Conservation (phyloP, 2,329 filamentous ascomycete genomes). For the Phaeosphaeriaceae sp. region DNA sequence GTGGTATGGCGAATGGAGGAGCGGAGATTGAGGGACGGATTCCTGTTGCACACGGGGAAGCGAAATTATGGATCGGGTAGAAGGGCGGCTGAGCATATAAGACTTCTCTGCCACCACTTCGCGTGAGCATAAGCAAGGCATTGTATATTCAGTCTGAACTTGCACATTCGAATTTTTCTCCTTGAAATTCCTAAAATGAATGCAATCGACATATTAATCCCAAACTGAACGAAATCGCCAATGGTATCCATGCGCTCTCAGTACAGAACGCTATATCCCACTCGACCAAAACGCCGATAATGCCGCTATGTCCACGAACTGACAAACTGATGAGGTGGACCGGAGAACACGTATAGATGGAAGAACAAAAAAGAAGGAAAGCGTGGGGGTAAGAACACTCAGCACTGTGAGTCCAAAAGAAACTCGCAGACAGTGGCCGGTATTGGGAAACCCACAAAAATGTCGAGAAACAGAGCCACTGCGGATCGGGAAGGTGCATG, state of each 20-base stretch:
- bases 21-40: neutral
- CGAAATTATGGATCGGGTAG: neutral
- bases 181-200: no score
- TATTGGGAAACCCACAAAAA: neutral
- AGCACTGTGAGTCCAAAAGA: neutral
- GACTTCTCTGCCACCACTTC: neutral
- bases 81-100: neutral
- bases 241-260: neutral
- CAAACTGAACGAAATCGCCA: neutral
- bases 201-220: neutral
- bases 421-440: neutral
- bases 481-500: neutral
- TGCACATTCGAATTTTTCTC: no score
- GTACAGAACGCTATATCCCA: neutral
- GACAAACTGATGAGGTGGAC: neutral
- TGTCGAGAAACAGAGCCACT: neutral
- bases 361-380: neutral
- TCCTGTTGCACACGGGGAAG: neutral
- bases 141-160: no score
- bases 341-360: neutral
- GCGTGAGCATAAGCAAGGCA: no score
- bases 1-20: neutral
- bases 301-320: constrained; percentile 1
- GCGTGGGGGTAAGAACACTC: neutral
- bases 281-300: neutral